These are phyloP conservation scores for Platanthera guangdongensis DNA, from an alignment of 106 monocot genomes.

Conservation along the genomic window DNA sequence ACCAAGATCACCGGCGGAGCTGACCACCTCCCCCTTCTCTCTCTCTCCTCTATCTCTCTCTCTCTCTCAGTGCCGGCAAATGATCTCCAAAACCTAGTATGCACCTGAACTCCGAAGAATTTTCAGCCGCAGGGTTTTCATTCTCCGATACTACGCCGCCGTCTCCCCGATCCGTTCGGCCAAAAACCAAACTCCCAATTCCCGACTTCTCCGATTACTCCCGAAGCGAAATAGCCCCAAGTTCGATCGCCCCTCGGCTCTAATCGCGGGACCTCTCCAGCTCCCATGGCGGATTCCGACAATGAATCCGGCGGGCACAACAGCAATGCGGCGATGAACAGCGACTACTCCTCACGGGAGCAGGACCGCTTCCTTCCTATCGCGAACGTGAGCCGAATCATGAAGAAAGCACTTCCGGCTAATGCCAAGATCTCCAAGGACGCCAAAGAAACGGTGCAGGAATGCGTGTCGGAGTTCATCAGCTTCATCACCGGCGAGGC, in stretches of 20 bases:
- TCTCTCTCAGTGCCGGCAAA: neutral
- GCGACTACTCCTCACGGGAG: constrained; percentile 23
- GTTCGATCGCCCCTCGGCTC: neutral
- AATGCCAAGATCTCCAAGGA: constrained; percentile 54
- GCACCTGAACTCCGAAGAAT: neutral
- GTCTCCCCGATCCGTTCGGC: neutral
- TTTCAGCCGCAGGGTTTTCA: neutral
- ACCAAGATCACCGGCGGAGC: constrained; percentile 10
- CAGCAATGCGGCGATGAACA: constrained; percentile 12
- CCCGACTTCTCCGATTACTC: neutral
- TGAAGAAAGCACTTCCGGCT: constrained; percentile 47
- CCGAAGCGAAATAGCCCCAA: neutral
- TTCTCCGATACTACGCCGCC: neutral
- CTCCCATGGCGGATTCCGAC: constrained; percentile 18
- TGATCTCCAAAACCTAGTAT: too few relatives aligned
- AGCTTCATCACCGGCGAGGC: constrained; percentile 52
- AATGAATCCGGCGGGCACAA: constrained; percentile 19
- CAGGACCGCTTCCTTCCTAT: constrained; percentile 47
- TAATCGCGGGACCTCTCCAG: neutral
- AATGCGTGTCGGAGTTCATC: constrained; percentile 52
- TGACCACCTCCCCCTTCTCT: neutral
- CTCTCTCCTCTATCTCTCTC: constrained; percentile 1
- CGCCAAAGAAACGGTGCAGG: constrained; percentile 48
- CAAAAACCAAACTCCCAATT: neutral
- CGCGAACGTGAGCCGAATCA: constrained; percentile 52